These are phyloP conservation scores for Skeletonema marinoi DNA, from an alignment of 108 stramenopile genomes.

Conservation along the genomic window DNA sequence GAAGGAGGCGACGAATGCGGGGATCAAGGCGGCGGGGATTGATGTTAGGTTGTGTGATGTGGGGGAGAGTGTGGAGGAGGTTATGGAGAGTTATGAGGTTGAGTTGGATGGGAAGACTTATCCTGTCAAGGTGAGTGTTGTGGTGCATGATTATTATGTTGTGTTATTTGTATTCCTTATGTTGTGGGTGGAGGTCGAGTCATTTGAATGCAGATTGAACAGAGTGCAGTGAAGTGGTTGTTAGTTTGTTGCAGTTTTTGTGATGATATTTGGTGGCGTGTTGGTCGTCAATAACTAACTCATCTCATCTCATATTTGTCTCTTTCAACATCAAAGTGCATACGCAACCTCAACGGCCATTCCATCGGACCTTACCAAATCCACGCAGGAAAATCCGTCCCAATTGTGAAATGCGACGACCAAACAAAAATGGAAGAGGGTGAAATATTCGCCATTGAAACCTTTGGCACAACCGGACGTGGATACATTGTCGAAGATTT, in stretches of 20 bases:
- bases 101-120: constrained; percentile 92
- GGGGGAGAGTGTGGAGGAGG: constrained; percentile 95
- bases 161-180: no score
- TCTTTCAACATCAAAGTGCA: constrained; percentile 27
- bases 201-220: no score
- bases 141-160: no score
- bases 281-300: not conserved
- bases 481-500: constrained; percentile 97
- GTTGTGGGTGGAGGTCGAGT: no score
- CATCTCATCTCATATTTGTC: not conserved
- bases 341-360: constrained; percentile 98
- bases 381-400: constrained; percentile 97
- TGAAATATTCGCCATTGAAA: constrained; percentile 99
- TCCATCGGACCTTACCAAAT: constrained; percentile 97
- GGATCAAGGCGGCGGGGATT: constrained; percentile 93
- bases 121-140: constrained; percentile 78
- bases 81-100: constrained; percentile 98
- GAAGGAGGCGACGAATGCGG: constrained; percentile 93
- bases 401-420: constrained; percentile 96
- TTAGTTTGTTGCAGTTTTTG: constrained; percentile 5
- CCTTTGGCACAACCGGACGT: constrained; percentile 96
- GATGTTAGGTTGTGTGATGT: constrained; percentile 97
- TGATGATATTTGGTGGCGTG: not conserved
- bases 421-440: constrained; percentile 98
- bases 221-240: not conserved